These are phyloP conservation scores for Garcia nutans DNA, from an alignment of 345 rosid genomes.

Conservation along the genomic window DNA sequence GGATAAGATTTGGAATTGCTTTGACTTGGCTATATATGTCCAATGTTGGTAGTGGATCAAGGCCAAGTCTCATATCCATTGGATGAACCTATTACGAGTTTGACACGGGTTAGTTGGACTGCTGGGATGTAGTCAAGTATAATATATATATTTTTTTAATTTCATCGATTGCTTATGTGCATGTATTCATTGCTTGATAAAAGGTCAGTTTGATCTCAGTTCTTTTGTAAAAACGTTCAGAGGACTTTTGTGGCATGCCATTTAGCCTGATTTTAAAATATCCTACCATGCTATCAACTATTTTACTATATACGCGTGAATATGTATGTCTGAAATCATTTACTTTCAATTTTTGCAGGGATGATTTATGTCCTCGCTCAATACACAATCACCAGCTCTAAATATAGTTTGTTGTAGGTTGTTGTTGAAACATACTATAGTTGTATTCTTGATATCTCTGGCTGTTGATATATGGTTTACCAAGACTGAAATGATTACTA, in stretches of 20 bases:
- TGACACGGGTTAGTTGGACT: too few relatives aligned
- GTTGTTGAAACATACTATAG: conserved; percentile 16
- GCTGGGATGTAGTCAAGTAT: too few relatives aligned
- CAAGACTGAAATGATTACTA: conserved; percentile 15
- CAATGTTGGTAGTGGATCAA: too few relatives aligned
- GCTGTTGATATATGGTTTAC: conserved; percentile 15
- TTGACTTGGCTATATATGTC: too few relatives aligned
- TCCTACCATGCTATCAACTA: not conserved
- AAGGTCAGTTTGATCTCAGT: too few relatives aligned
- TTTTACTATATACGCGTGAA: not conserved
- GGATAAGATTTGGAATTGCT: too few relatives aligned
- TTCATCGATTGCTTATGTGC: too few relatives aligned
- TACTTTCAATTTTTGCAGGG: conserved; percentile 50
- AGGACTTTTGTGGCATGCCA: not conserved
- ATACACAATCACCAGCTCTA: conserved; percentile 77
- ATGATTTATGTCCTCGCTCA: conserved; percentile 71
- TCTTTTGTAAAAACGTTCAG: not conserved
- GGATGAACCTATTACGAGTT: too few relatives aligned
- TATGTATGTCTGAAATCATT: conserved; percentile 12
- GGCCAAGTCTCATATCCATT: too few relatives aligned
- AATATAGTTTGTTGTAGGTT: conserved; percentile 94
- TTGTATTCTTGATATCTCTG: not conserved
- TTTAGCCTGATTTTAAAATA: not conserved
- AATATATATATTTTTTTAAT: too few relatives aligned
- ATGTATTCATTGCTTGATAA: too few relatives aligned